phyloP scores from a whole-genome alignment of 768 basidiomycete genomes.

The Mycena amicta region DNA sequence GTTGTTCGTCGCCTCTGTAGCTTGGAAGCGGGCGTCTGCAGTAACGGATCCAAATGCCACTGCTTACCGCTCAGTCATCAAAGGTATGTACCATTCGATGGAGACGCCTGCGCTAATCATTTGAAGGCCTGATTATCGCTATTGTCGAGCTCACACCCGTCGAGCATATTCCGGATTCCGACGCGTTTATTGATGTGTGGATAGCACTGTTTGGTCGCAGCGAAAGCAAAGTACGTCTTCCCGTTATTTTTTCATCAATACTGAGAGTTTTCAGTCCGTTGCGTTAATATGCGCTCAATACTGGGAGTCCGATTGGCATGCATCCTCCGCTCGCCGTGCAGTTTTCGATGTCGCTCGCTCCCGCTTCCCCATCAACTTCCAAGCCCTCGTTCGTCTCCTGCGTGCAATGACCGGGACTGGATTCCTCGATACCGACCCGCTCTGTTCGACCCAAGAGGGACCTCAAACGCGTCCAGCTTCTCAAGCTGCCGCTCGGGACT shows the following conservation, averaged over 20 bases:
- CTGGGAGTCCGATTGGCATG: conserved; percentile 79
- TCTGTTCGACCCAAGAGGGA: conserved; percentile 46
- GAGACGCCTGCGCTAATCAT: no score
- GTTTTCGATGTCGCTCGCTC: conserved; percentile 82
- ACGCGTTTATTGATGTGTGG: conserved; percentile 74
- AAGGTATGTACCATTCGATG: conserved; percentile 56
- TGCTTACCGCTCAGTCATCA: conserved; percentile 79
- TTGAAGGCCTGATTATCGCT: conserved; percentile 74
- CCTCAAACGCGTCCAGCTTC: conserved; percentile 17
- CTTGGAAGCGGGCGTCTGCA: conserved; percentile 68
- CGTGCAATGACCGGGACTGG: conserved; percentile 78
- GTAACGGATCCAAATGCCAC: conserved; percentile 77
- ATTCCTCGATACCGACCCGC: conserved; percentile 73
- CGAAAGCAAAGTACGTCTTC: conserved; percentile 40
- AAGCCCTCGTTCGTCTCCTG: conserved; percentile 69
- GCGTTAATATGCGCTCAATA: conserved; percentile 76
- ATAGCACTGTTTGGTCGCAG: conserved; percentile 79
- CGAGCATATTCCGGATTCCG: conserved; percentile 77
- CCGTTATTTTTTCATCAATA: not conserved
- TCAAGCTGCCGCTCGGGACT: conserved; percentile 47
- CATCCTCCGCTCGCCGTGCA: conserved; percentile 68
- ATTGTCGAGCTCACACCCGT: conserved; percentile 74
- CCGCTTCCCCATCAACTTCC: conserved; percentile 80
- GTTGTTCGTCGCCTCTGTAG: conserved; percentile 72
- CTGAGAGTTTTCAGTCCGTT: conserved; percentile 42